Evolutionary conservation across 1,139 yeast species (phyloP).

Genomic region (Suhomyces yuchorum): DNA sequence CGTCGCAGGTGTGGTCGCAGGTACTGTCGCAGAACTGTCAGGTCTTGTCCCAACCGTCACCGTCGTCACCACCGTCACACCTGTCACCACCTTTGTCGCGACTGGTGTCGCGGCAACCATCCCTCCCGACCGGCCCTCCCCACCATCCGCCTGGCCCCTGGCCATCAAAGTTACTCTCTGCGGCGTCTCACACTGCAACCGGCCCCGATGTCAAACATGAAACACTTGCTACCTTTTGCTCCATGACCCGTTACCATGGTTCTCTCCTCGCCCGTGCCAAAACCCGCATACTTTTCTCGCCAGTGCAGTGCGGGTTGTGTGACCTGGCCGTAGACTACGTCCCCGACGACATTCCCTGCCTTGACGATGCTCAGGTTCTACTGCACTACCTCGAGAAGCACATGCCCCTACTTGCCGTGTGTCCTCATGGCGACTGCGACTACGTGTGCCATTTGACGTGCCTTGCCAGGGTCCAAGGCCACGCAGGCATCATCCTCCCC

Average conservation of each 20-base stretch:
- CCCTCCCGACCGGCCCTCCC: no score
- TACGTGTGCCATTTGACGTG: constrained; percentile 48
- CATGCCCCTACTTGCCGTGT: constrained; percentile 33
- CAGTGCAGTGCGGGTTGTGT: constrained; percentile 33
- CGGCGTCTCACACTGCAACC: not conserved
- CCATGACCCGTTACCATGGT: not conserved
- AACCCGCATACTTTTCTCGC: constrained; percentile 11
- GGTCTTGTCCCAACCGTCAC: no score
- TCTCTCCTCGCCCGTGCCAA: constrained; percentile 2
- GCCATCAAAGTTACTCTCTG: no score
- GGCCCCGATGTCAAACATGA: not conserved
- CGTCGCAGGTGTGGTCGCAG: no score
- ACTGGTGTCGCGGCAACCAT: no score
- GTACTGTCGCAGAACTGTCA: no score
- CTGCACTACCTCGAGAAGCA: not conserved
- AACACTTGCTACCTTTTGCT: not conserved
- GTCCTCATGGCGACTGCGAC: constrained; percentile 36
- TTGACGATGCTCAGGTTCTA: not conserved
- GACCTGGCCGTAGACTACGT: constrained; percentile 29
- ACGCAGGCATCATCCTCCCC: constrained; percentile 15
- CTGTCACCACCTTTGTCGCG: no score
- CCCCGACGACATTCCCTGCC: constrained; percentile 22
- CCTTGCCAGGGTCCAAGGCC: constrained; percentile 28
- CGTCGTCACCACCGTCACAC: no score
- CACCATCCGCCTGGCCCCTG: no score